These are phyloP conservation scores for Citrus sinensis DNA, from an alignment of 345 rosid species.

Conservation along the genomic window DNA sequence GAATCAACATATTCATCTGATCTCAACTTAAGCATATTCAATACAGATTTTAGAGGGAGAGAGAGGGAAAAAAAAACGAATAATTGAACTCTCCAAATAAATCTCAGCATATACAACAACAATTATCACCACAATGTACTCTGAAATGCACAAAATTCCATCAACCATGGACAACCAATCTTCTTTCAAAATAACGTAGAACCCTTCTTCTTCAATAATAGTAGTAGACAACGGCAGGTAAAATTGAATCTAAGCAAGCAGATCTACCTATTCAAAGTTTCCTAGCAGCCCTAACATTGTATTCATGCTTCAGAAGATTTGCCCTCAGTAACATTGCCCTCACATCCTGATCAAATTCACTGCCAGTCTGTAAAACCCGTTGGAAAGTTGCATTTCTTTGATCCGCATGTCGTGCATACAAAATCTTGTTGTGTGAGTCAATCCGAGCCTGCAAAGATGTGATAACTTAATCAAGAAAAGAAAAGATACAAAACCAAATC, in stretches of 20 bases:
- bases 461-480: neutral
- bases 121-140: conserved; percentile 2
- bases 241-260: neutral
- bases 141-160: conserved; percentile 19
- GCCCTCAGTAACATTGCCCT: conserved; percentile 86
- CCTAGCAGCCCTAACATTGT: conserved; percentile 53
- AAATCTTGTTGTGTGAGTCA: conserved; percentile 96
- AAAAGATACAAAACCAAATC: neutral
- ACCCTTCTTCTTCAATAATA: neutral
- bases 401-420: conserved; percentile 95
- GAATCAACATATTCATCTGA: no score
- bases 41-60: no score
- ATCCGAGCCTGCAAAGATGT: conserved; percentile 75
- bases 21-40: no score
- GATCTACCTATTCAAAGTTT: conserved; percentile 43
- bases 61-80: neutral
- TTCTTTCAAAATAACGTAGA: neutral
- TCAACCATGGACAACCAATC: conserved; percentile 12
- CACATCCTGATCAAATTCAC: conserved; percentile 84
- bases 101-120: conserved; percentile 33
- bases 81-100: conserved; percentile 9
- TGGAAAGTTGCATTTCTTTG: conserved; percentile 96
- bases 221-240: neutral
- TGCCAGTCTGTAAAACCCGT: conserved; percentile 89
- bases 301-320: conserved; percentile 81